Base-by-base conservation (phyloP, 208 protist genomes). In the Angomonas desouzai region DNA sequence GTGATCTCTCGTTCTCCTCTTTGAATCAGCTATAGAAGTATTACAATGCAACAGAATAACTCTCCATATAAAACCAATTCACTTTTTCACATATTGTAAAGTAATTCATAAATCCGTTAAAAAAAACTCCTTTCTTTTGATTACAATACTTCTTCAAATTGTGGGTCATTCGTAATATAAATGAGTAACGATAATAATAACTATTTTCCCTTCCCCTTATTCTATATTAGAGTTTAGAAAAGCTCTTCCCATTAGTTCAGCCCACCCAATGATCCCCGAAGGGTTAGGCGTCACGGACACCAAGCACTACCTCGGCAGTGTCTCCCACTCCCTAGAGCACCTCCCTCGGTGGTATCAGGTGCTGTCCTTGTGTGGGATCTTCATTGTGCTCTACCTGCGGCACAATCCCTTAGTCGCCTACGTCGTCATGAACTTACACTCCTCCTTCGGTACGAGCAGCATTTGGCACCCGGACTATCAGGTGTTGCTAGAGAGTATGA, bases 311-410 rank as follows among this genome's bases (percentile, higher is more conserved):
- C 72, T 91, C 18, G 88, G 88, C 18, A 70, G 57, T 20, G 75
- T 91, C 13, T 81, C 68, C n/a, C 70, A 83, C 48, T 95, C 89
- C 4, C 60, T 95, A 13, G 76, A 87, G 62, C 77, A 83, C 62
- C 70, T 95, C 10, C 89, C 89, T 3, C 84, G 74, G 48, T 95
- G 84, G 84, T 95, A 92, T 58, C 89, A 95, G 58, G 45, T 91
- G 23, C 20, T 88, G 43, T 77, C 76, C 32, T 32, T 91, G 4
- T 75, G 71, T 34, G 79, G 76, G 20, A 70, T 92, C n/a, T 73
- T 91, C 22, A 75, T 73, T n/a, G 70, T 92, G 10, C 76, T 89
- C 56, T 85, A 87, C 32, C 49, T 93, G 51, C 79, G 85, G 25
- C 71, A 91, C 62, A 92, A 82, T 40, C 64, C 74, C 9, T 65